phyloP scores from a whole-genome alignment of 2,329 filamentous ascomycete genomes.

The Fonsecaea monophora region DNA sequence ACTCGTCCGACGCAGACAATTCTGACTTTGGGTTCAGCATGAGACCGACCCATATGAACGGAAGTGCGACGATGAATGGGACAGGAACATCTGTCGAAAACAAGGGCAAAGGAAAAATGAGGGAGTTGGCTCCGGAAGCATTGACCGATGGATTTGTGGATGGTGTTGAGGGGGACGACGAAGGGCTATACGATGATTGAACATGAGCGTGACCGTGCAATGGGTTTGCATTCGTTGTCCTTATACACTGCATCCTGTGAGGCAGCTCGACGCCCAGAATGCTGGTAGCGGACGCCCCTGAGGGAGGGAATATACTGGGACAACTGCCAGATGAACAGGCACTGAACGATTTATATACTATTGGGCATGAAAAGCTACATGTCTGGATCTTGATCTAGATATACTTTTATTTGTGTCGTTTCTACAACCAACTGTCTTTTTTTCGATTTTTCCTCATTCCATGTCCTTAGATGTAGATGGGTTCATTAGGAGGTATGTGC shows the following conservation, averaged over 20 bases:
- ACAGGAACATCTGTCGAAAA: conserved; percentile 39
- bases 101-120: conserved; percentile 49
- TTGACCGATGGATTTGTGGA: conserved; percentile 43
- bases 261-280: not conserved
- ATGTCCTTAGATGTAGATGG: too few species aligned
- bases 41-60: conserved; percentile 42
- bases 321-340: not conserved
- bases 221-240: not conserved
- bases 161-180: conserved; percentile 34
- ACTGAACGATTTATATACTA: not conserved
- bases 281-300: not conserved
- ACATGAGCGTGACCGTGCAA: not conserved
- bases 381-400: not conserved
- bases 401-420: not conserved
- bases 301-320: not conserved
- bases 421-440: not conserved
- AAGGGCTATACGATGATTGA: conserved; percentile 35
- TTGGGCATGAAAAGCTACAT: not conserved
- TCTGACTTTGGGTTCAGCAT: conserved; percentile 44
- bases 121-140: conserved; percentile 33
- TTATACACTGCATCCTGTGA: not conserved
- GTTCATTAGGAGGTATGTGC: too few species aligned
- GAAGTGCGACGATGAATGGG: conserved; percentile 41
- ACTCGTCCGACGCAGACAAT: conserved; percentile 44
- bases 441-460: not conserved